Percentiles rank a stretch among this genome's conserved stretches.
phyloP scores from a whole-genome alignment of 345 rosid species.

The Psidium friedrichsthalianum region DNA sequence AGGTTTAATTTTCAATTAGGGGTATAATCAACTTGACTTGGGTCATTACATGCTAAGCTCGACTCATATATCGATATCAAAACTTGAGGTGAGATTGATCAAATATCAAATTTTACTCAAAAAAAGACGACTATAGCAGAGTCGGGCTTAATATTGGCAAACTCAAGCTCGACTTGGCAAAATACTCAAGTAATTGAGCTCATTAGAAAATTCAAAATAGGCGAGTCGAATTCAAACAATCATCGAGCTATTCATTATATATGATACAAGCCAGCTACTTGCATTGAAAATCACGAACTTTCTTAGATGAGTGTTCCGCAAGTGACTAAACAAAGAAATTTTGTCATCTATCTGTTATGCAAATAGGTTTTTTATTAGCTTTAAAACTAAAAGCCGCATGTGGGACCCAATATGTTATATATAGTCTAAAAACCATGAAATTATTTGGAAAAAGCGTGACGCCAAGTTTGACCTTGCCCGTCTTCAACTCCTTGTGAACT shows the following conservation, averaged over 20 bases:
- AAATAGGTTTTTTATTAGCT: background rate
- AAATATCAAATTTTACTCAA: background rate
- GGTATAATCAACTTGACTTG: background rate
- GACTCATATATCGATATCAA: background rate
- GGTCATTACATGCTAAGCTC: background rate
- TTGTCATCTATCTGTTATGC: background rate
- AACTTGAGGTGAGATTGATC: background rate
- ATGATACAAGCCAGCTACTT: background rate
- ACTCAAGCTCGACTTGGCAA: background rate
- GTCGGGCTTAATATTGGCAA: background rate
- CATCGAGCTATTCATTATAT: background rate
- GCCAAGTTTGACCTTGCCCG: background rate
- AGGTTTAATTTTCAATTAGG: no score
- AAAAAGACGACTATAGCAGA: background rate
- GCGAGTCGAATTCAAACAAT: background rate
- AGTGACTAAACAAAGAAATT: background rate
- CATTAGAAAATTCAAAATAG: rapidly evolving
- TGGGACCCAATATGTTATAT: background rate
- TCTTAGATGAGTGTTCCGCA: background rate
- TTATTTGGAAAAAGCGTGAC: background rate
- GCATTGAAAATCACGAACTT: background rate
- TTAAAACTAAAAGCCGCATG: background rate
- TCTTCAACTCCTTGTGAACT: background rate
- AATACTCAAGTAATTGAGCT: background rate
- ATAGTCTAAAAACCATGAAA: background rate